Percentiles rank a stretch among this genome's conserved stretches.
Evolutionary conservation across 805 yeast genomes (phyloP).

Genomic region (Komagataella pseudopastoris): DNA sequence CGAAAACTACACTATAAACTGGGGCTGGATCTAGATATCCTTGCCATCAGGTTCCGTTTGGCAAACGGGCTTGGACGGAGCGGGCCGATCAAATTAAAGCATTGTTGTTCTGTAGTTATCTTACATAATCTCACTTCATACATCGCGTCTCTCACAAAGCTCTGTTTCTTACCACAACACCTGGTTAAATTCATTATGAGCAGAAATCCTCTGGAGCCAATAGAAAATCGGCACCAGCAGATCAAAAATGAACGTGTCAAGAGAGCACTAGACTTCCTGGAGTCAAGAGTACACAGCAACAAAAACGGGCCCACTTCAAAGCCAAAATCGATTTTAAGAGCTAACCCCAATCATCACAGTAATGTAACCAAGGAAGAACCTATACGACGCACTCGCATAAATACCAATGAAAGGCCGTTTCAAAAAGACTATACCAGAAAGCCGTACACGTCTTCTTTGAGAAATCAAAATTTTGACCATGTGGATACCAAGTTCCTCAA

Average conservation of each 20-base stretch:
- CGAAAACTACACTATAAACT: background rate
- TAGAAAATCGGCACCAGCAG: background rate
- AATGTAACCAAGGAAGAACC: background rate
- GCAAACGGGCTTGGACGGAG: too few species aligned
- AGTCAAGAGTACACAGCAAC: background rate
- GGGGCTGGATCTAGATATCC: background rate
- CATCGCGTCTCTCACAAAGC: background rate
- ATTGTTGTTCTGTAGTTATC: background rate
- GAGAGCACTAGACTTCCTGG: background rate
- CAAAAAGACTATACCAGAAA: background rate
- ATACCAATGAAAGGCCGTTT: background rate
- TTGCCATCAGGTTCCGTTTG: too few species aligned
- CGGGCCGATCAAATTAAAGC: background rate
- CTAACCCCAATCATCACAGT: background rate
- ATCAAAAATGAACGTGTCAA: background rate
- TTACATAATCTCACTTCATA: background rate
- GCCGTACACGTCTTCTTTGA: background rate
- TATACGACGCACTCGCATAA: background rate
- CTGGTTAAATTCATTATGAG: background rate
- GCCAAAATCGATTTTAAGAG: background rate
- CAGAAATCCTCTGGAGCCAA: background rate
- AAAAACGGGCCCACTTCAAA: background rate
- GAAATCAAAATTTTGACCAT: background rate
- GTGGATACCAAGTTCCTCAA: background rate
- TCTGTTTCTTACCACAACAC: background rate